Percentiles rank a stretch among this genome's conserved stretches.
Conservation (phyloP, 108 stramenopile species). For the Skeletonema tropicum region DNA sequence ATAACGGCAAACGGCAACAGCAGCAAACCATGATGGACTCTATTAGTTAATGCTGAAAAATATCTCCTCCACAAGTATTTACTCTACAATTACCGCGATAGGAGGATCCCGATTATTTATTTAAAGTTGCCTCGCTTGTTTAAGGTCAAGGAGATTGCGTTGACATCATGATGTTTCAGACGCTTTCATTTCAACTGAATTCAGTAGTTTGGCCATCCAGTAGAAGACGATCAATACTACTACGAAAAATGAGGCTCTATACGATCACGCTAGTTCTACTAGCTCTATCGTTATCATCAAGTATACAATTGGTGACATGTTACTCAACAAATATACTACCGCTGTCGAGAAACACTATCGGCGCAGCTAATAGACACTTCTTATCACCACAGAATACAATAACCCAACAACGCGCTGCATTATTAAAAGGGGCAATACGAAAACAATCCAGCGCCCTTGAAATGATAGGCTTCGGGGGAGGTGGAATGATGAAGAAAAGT, state of each 20-base stretch:
- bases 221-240: neutral
- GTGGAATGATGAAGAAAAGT: neutral
- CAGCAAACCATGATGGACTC: too few relatives aligned
- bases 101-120: too few relatives aligned
- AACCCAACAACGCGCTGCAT: neutral
- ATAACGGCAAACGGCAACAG: too few relatives aligned
- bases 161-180: too few relatives aligned
- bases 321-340: neutral
- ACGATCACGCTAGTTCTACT: neutral
- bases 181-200: too few relatives aligned
- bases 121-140: too few relatives aligned
- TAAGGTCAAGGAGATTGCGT: too few relatives aligned
- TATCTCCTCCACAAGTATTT: too few relatives aligned
- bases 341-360: neutral
- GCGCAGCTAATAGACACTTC: neutral
- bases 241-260: neutral
- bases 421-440: neutral
- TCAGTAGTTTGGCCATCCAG: neutral
- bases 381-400: neutral
- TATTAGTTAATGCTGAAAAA: too few relatives aligned
- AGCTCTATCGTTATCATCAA: neutral
- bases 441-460: neutral
- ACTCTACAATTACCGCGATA: too few relatives aligned
- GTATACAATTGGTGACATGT: constrained; percentile 1
- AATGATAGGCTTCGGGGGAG: neutral